A percentile compares a stretch with the other conserved stretches of the same genome.
phyloP scores from a whole-genome alignment of 2,329 filamentous ascomycete genomes.

The Aspergillus spinulosporus region DNA sequence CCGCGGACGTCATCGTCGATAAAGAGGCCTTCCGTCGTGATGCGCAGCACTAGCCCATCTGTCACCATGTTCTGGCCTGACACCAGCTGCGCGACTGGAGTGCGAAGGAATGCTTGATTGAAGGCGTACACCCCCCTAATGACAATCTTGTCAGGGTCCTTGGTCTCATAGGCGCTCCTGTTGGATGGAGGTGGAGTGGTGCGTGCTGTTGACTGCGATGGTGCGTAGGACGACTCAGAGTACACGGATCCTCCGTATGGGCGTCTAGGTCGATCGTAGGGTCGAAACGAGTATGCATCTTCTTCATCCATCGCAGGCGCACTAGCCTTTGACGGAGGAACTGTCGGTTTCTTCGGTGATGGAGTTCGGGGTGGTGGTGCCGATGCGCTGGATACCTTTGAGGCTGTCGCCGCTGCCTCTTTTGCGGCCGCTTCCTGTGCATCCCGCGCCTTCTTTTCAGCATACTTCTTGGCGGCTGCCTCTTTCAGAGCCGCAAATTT shows the following conservation, averaged over 20 bases:
- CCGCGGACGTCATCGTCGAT: constrained; percentile 93
- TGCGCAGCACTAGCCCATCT: constrained; percentile 86
- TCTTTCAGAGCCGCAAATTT: constrained; percentile 43
- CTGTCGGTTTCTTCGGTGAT: constrained; percentile 42
- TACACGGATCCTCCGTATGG: constrained; percentile 67
- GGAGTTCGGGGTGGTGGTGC: constrained; percentile 34
- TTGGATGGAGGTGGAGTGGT: constrained; percentile 81
- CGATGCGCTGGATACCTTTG: constrained; percentile 30
- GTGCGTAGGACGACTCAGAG: constrained; percentile 84
- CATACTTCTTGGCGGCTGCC: constrained; percentile 40
- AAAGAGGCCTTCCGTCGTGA: constrained; percentile 91
- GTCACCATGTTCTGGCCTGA: constrained; percentile 83
- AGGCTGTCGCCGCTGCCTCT: constrained; percentile 29
- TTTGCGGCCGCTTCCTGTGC: constrained; percentile 32
- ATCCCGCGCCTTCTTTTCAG: constrained; percentile 40
- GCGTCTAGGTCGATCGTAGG: constrained; percentile 69
- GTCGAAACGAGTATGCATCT: constrained; percentile 70
- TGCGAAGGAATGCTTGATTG: constrained; percentile 82
- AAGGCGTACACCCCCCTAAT: constrained; percentile 92
- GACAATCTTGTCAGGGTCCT: constrained; percentile 92
- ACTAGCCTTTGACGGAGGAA: constrained; percentile 28
- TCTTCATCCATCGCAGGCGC: constrained; percentile 60
- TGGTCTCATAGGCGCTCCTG: constrained; percentile 77
- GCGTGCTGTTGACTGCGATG: constrained; percentile 77
- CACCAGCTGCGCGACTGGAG: constrained; percentile 86